Percentiles rank a stretch among this genome's conserved stretches.
phyloP scores from a whole-genome alignment of 805 yeast genomes.

The Sungouiella thailandica region DNA sequence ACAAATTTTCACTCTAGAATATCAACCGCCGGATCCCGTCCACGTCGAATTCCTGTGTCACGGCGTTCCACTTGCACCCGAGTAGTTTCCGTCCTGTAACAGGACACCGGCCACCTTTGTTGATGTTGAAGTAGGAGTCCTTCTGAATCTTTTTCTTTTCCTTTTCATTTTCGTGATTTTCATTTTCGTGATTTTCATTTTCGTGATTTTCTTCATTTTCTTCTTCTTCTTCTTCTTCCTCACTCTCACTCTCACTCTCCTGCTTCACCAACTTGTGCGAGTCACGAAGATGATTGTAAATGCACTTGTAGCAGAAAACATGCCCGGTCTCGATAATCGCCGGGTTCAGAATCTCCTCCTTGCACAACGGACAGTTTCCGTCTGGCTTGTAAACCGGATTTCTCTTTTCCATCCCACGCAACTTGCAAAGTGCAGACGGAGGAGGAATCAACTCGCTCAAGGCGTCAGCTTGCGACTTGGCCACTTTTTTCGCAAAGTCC shows the following conservation, averaged over 20 bases:
- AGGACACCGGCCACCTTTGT: conserved; percentile 74
- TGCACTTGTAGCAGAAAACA: conserved; percentile 86
- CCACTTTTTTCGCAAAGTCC: conserved; percentile 58
- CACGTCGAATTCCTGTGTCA: conserved; percentile 61
- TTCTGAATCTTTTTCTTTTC: conserved; percentile 5
- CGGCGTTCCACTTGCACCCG: conserved; percentile 64
- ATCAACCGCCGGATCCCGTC: conserved; percentile 73
- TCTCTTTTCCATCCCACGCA: conserved; percentile 12
- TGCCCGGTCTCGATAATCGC: conserved; percentile 89
- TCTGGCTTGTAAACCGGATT: conserved; percentile 29
- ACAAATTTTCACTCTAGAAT: too few species aligned
- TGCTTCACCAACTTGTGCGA: conserved; percentile 31
- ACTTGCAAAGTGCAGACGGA: conserved; percentile 29
- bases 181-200: conserved; percentile 9
- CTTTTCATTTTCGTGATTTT: conserved; percentile 3
- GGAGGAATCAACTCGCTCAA: conserved; percentile 48
- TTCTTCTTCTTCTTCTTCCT: conserved; percentile 9
- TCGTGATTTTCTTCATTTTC: conserved; percentile 16
- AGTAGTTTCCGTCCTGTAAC: conserved; percentile 67
- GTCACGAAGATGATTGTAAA: conserved; percentile 55
- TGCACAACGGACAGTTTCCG: conserved; percentile 65
- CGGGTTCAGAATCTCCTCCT: conserved; percentile 62
- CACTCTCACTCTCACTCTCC: conserved; percentile 2
- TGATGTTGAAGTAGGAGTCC: conserved; percentile 23
- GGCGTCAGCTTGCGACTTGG: conserved; percentile 41